Conservation (phyloP, 2,329 filamentous ascomycete species). For the Knoxdaviesia proteae region DNA sequence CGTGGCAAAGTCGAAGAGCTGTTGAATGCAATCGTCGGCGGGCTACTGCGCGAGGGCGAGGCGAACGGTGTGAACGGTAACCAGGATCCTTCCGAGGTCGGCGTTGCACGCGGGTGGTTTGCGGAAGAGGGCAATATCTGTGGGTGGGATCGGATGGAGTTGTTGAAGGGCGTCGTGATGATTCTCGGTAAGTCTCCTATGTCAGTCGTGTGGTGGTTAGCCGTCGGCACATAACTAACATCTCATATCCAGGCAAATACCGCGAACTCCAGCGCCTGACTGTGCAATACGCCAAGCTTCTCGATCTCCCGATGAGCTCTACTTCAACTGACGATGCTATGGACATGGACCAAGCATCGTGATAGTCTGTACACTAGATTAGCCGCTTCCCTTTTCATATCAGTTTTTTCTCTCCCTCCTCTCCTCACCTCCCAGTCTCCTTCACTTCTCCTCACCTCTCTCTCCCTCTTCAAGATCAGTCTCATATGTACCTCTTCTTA, state of each 20-base stretch:
- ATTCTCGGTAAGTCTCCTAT: conserved; percentile 53
- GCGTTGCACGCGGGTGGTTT: conserved; percentile 33
- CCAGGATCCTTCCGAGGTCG: conserved; percentile 13
- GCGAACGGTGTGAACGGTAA: conserved; percentile 11
- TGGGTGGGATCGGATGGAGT: conserved; percentile 73
- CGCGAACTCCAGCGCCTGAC: conserved; percentile 83
- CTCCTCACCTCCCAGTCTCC: no score
- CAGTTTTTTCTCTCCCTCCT: no score
- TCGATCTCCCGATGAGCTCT: conserved; percentile 31
- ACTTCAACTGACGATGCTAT: conserved; percentile 12
- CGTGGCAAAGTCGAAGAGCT: conserved; percentile 84
- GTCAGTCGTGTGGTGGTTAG: background rate
- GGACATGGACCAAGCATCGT: conserved; percentile 2
- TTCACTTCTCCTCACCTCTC: no score
- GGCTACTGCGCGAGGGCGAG: conserved; percentile 38
- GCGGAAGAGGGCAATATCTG: conserved; percentile 54
- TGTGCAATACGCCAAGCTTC: conserved; percentile 79
- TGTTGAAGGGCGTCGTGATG: conserved; percentile 78
- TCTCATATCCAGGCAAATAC: conserved; percentile 52
- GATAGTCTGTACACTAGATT: background rate
- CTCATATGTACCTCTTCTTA: no score
- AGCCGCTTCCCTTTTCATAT: no score
- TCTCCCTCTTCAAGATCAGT: no score
- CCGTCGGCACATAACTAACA: conserved; percentile 12
- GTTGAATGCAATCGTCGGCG: conserved; percentile 60